Conservation (phyloP, 2,329 filamentous ascomycete species). For the Phoma sp. region DNA sequence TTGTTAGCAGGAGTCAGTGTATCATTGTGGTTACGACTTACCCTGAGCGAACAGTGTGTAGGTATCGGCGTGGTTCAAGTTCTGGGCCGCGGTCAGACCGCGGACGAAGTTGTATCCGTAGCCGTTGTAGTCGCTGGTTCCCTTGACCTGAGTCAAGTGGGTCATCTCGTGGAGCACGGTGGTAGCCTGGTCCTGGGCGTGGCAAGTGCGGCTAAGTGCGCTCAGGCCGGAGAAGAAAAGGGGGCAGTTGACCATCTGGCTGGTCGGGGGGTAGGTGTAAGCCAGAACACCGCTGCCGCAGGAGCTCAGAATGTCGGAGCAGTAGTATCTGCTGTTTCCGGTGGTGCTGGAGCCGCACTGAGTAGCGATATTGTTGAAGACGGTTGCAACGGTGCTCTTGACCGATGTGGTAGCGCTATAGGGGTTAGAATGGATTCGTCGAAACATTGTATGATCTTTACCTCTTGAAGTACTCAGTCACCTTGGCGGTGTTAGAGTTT, state of each 20-base stretch:
- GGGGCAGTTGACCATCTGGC: conserved; percentile 66
- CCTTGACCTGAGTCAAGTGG: conserved; percentile 63
- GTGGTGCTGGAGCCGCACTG: conserved; percentile 62
- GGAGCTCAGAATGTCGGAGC: conserved; percentile 61
- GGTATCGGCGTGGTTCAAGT: conserved; percentile 69
- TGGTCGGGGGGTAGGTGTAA: conserved; percentile 62
- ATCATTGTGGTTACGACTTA: conserved; percentile 7
- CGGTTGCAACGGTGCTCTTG: conserved; percentile 60
- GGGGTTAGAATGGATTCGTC: no score
- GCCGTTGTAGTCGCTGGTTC: conserved; percentile 62
- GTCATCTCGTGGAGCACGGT: conserved; percentile 71
- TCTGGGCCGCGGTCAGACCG: conserved; percentile 56
- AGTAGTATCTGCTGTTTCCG: conserved; percentile 63
- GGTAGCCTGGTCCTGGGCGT: conserved; percentile 68
- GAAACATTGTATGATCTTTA: no score
- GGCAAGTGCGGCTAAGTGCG: conserved; percentile 60
- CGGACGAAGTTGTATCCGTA: conserved; percentile 62
- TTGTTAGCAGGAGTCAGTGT: no score
- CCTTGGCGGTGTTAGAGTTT: conserved; percentile 56
- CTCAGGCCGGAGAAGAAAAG: conserved; percentile 63
- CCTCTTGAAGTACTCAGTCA: conserved; percentile 71
- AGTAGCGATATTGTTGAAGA: conserved; percentile 59
- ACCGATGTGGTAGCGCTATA: no score
- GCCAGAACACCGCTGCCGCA: conserved; percentile 63
- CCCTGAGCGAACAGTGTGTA: conserved; percentile 51